A percentile compares a stretch with the other conserved stretches of the same genome.
Evolutionary conservation across 2,329 filamentous ascomycete species (phyloP).

Genomic region (Hansfordia pulvinata): DNA sequence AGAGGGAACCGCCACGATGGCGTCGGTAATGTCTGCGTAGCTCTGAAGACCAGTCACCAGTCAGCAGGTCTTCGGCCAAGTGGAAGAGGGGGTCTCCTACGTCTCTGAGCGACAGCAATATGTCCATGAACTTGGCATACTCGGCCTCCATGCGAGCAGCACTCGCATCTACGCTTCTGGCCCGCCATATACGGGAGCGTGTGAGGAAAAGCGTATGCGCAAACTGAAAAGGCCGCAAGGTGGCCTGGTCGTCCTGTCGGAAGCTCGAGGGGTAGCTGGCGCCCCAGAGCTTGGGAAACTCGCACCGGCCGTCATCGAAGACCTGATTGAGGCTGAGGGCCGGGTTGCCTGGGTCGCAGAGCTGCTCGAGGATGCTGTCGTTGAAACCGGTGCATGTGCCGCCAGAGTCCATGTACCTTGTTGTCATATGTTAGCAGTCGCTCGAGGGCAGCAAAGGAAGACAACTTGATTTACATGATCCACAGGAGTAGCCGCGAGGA

Average conservation of each 20-base stretch:
- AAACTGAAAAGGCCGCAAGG: not conserved
- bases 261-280: not conserved
- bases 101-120: not conserved
- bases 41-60: no score
- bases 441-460: no score
- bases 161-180: not conserved
- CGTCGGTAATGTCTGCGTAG: no score
- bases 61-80: no score
- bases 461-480: conserved; percentile 1
- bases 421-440: no score
- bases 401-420: not conserved
- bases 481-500: conserved; percentile 1
- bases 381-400: not conserved
- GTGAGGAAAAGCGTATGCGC: not conserved
- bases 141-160: not conserved
- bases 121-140: not conserved
- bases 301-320: not conserved
- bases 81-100: no score
- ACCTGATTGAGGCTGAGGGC: not conserved
- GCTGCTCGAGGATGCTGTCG: not conserved
- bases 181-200: conserved; percentile 1
- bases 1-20: no score
- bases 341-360: not conserved
- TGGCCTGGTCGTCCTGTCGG: not conserved
- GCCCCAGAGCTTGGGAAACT: not conserved